phyloP scores from a whole-genome alignment of 257 asterid genomes.

The Marsdenia floribunda region DNA sequence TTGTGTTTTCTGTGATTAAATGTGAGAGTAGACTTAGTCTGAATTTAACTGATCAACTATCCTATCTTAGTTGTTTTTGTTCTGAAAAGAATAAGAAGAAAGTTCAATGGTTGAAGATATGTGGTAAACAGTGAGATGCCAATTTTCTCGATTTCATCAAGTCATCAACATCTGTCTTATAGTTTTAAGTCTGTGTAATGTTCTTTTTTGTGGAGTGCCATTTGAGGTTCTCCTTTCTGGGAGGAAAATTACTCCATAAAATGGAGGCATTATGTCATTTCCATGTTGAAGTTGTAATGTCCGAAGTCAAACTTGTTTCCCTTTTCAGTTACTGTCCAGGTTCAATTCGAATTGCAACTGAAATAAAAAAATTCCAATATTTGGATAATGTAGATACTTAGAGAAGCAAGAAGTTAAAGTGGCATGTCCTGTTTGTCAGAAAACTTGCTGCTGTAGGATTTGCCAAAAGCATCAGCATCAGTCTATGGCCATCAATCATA shows the following conservation, averaged over 20 bases:
- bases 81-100: not conserved
- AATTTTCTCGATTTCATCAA: not conserved
- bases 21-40: constrained; percentile 1
- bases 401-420: constrained; percentile 69
- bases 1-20: not conserved
- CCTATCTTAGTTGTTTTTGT: not conserved
- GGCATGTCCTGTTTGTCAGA: constrained; percentile 76
- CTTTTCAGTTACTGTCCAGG: not conserved
- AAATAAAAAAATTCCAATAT: constrained; percentile 16
- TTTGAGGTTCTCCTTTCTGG: not conserved
- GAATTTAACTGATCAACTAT: not conserved
- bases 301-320: not conserved
- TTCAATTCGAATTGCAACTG: not conserved
- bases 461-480: constrained; percentile 51
- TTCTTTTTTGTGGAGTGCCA: not conserved
- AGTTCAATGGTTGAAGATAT: not conserved
- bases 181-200: not conserved
- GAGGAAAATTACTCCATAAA: not conserved
- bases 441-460: constrained; percentile 67
- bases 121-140: not conserved
- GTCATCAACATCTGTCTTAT: not conserved
- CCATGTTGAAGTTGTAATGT: not conserved
- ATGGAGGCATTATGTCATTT: not conserved
- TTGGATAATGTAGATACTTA: constrained; percentile 41
- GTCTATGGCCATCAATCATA: constrained; percentile 30